phyloP scores from a whole-genome alignment of 257 asterid species.

The Rauvolfia tetraphylla region DNA sequence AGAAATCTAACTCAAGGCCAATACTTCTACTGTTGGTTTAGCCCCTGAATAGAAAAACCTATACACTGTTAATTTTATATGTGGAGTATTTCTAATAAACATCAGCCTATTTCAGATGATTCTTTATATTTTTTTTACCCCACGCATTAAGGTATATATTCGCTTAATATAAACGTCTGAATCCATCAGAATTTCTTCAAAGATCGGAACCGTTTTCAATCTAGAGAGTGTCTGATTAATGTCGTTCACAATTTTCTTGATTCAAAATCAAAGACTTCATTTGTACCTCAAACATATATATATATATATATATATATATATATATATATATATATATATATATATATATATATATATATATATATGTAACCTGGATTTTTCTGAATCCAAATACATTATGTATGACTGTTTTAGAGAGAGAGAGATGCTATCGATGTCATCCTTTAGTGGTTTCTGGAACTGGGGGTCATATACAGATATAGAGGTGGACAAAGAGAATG shows the following conservation, averaged over 20 bases:
- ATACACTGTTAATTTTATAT: too few species aligned
- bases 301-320: not conserved
- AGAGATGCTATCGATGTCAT: not conserved
- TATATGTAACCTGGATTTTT: not conserved
- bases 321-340: not conserved
- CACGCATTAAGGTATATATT: too few species aligned
- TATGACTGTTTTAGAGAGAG: not conserved
- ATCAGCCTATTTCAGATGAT: too few species aligned
- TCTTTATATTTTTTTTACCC: too few species aligned
- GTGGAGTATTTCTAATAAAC: too few species aligned
- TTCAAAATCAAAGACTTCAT: not conserved
- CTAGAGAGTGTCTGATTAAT: not conserved
- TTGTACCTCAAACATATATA: not conserved
- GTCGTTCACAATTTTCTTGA: not conserved
- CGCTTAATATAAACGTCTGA: too few species aligned
- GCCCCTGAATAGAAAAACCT: too few species aligned
- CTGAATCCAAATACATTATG: not conserved
- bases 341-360: not conserved
- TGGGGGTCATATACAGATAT: not conserved
- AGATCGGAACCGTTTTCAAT: not conserved
- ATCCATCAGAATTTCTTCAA: not conserved
- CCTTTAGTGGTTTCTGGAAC: not conserved
- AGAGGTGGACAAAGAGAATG: constrained; percentile 18
- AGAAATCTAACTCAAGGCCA: too few species aligned
- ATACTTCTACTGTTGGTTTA: not conserved